phyloP scores from a whole-genome alignment of 768 basidiomycete species.

The Boletus sp. region DNA sequence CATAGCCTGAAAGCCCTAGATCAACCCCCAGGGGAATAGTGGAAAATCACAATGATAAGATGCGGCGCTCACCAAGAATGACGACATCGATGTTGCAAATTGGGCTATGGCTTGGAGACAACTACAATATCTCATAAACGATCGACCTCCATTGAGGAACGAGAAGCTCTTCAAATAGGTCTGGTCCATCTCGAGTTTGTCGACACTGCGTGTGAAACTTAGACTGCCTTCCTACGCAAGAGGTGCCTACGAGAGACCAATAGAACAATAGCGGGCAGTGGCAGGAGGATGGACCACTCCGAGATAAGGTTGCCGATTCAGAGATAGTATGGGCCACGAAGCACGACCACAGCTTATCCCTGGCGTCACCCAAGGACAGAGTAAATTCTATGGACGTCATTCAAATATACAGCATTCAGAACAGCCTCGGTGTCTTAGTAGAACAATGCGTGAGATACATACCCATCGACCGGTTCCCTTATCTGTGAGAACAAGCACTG shows the following conservation, averaged over 20 bases:
- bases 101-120: neutral
- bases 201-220: too few species aligned
- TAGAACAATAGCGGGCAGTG: neutral
- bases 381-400: neutral
- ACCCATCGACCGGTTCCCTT: neutral
- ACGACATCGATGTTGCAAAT: neutral
- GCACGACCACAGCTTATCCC: neutral
- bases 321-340: neutral
- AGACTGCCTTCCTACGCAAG: too few species aligned
- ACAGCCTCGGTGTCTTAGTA: neutral
- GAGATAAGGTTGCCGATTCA: neutral
- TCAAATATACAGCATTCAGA: neutral
- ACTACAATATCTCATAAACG: neutral
- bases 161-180: neutral
- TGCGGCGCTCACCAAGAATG: neutral
- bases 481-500: slow-evolving; percentile 4
- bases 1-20: neutral
- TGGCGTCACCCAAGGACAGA: neutral
- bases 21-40: neutral
- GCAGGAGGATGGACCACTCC: neutral
- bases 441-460: neutral
- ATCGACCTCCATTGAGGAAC: neutral
- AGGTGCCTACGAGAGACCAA: neutral
- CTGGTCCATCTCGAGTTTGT: too few species aligned
- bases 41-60: too few species aligned